phyloP scores from a whole-genome alignment of 805 yeast species.

The Suhomyces vadensis region DNA sequence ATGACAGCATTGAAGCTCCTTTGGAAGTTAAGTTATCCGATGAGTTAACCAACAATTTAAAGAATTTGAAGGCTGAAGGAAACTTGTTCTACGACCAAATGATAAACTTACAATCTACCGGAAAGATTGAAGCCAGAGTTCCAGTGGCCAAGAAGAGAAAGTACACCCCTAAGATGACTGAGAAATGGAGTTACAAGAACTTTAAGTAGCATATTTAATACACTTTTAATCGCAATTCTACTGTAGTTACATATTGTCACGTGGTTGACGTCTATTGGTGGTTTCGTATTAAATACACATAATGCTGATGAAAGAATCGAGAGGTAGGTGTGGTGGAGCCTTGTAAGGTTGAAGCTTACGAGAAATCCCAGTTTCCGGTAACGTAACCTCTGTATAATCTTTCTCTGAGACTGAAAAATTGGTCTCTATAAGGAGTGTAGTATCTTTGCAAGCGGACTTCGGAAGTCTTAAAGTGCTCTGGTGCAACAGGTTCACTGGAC shows the following conservation, averaged over 20 bases:
- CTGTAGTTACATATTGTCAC: neutral
- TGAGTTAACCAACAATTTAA: constrained; percentile 82
- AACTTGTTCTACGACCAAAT: constrained; percentile 79
- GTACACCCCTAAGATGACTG: constrained; percentile 74
- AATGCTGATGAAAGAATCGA: neutral
- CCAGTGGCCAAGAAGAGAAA: constrained; percentile 65
- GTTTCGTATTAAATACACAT: neutral
- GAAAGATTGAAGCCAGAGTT: constrained; percentile 82
- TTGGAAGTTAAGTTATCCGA: constrained; percentile 81
- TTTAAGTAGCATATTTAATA: constrained; percentile 69
- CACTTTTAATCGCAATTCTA: neutral
- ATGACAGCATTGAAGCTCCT: constrained; percentile 43
- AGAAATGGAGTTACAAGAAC: constrained; percentile 93
- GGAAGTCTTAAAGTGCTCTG: constrained; percentile 75
- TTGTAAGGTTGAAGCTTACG: constrained; percentile 17
- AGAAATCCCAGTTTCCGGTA: constrained; percentile 46
- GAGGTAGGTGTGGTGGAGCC: too few species aligned
- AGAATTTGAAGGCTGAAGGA: constrained; percentile 89
- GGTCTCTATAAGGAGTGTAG: constrained; percentile 50
- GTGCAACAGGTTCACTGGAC: constrained; percentile 64
- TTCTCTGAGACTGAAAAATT: constrained; percentile 47
- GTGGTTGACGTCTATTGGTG: constrained; percentile 1
- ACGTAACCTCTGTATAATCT: constrained; percentile 49
- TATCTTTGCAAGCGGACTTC: constrained; percentile 37
- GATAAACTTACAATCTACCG: constrained; percentile 77